Evolutionary conservation across 345 rosid genomes (phyloP).

Genomic region (Brassica rapa): DNA sequence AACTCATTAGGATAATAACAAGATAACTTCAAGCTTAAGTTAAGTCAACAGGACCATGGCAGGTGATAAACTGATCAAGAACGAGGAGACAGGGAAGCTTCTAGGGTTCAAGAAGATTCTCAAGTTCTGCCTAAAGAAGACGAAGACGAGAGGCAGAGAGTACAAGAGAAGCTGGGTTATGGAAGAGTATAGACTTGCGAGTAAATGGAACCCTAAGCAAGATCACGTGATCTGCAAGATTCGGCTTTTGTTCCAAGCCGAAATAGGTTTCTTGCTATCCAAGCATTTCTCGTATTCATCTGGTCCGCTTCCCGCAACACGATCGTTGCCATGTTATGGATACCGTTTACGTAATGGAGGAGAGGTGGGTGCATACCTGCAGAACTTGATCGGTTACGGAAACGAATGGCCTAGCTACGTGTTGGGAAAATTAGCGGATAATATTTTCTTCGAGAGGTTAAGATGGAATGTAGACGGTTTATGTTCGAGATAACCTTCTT

Average conservation of each 20-base stretch:
- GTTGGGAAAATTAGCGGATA: too few relatives aligned
- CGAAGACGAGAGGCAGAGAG: neutral
- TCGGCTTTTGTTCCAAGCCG: neutral
- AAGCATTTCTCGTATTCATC: conserved; percentile 15
- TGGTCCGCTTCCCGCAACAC: neutral
- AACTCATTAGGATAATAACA: too few relatives aligned
- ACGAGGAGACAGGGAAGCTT: neutral
- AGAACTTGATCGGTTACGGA: neutral
- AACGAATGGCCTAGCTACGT: neutral
- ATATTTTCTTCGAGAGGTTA: too few relatives aligned
- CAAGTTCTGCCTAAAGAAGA: neutral
- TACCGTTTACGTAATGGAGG: neutral
- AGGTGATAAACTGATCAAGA: conserved; percentile 2
- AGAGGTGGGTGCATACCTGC: neutral
- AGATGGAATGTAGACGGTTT: too few relatives aligned
- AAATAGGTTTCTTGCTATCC: conserved; percentile 7
- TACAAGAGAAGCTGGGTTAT: conserved; percentile 7
- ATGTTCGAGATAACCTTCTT: too few relatives aligned
- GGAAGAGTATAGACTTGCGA: conserved; percentile 16
- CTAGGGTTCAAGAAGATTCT: conserved; percentile 31
- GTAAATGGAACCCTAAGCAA: neutral
- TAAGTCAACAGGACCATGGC: neutral
- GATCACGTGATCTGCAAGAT: conserved; percentile 28
- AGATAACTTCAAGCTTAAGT: too few relatives aligned
- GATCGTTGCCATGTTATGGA: neutral